phyloP scores from a whole-genome alignment of 495 filamentous ascomycete species.

The Oidiodendron maius region DNA sequence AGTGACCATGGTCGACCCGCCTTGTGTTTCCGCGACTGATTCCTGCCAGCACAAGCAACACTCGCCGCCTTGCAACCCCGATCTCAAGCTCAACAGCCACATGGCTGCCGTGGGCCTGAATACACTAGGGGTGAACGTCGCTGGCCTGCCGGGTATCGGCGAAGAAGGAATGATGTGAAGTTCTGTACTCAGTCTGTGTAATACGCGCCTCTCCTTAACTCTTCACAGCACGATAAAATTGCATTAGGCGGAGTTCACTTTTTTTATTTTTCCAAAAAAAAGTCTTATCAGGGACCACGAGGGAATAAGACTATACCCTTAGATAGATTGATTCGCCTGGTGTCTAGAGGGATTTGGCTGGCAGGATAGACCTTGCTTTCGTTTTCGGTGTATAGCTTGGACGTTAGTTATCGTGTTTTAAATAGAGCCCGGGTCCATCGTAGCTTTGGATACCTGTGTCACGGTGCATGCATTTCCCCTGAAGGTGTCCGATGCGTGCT shows the following conservation, averaged over 20 bases:
- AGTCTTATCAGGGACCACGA: neutral
- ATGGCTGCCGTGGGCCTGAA: constrained; percentile 18
- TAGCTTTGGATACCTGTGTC: too few species aligned
- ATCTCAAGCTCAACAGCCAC: constrained; percentile 28
- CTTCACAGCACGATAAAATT: constrained; percentile 7
- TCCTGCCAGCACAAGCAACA: constrained; percentile 65
- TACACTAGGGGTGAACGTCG: constrained; percentile 17
- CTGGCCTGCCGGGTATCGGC: constrained; percentile 24
- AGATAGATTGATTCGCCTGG: constrained; percentile 12
- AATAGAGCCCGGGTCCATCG: too few species aligned
- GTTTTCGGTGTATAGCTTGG: too few species aligned
- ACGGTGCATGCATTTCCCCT: too few species aligned
- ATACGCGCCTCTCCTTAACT: too few species aligned
- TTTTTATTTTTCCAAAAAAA: too few species aligned
- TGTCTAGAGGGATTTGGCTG: neutral
- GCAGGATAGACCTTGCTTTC: constrained; percentile 12
- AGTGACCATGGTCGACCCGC: constrained; percentile 19
- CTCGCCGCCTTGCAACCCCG: constrained; percentile 62
- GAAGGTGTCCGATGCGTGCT: too few species aligned
- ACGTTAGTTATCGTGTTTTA: too few species aligned
- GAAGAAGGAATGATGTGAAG: constrained; percentile 24
- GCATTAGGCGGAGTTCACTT: constrained; percentile 14
- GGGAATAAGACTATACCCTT: constrained; percentile 12
- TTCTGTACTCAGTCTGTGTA: neutral
- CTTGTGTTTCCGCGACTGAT: constrained; percentile 20